These are phyloP conservation scores for Pulveroboletus frians DNA, from an alignment of 768 basidiomycete species.

Conservation along the genomic window DNA sequence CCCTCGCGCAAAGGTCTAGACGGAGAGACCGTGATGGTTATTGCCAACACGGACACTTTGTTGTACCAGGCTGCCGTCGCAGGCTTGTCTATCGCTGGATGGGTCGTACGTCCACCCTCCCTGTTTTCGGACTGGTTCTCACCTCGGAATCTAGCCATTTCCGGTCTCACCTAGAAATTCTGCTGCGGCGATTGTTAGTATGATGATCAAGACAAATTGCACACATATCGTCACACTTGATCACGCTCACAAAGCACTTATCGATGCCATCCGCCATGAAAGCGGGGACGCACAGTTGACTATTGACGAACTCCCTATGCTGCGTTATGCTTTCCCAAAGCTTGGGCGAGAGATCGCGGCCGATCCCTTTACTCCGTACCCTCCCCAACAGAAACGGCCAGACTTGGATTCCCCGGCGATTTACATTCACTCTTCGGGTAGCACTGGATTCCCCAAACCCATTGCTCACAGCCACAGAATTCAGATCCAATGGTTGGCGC, in stretches of 20 bases:
- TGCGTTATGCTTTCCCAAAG: constrained; percentile 35
- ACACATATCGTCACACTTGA: constrained; percentile 15
- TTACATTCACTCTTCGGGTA: constrained; percentile 49
- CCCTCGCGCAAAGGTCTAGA: constrained; percentile 27
- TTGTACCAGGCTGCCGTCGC: constrained; percentile 30
- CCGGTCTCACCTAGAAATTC: constrained; percentile 40
- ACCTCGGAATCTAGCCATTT: constrained; percentile 27
- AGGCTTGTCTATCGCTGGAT: constrained; percentile 39
- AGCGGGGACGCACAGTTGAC: neutral
- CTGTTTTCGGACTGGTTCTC: constrained; percentile 22
- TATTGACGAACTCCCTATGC: constrained; percentile 17
- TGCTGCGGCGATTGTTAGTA: constrained; percentile 31
- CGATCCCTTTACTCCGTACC: constrained; percentile 19
- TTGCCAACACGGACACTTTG: constrained; percentile 30
- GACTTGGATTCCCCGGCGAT: constrained; percentile 35
- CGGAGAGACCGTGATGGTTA: constrained; percentile 18
- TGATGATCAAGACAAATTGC: constrained; percentile 23
- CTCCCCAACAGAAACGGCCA: constrained; percentile 4
- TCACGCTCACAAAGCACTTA: constrained; percentile 15
- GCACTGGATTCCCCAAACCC: constrained; percentile 47
- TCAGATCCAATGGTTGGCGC: constrained; percentile 31
- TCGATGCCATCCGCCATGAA: constrained; percentile 6
- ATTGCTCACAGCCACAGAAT: constrained; percentile 34
- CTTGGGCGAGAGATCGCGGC: constrained; percentile 30
- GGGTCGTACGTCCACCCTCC: constrained; percentile 25